Conservation (phyloP, 2,329 filamentous ascomycete species). For the Furcasterigmium furcatum region DNA sequence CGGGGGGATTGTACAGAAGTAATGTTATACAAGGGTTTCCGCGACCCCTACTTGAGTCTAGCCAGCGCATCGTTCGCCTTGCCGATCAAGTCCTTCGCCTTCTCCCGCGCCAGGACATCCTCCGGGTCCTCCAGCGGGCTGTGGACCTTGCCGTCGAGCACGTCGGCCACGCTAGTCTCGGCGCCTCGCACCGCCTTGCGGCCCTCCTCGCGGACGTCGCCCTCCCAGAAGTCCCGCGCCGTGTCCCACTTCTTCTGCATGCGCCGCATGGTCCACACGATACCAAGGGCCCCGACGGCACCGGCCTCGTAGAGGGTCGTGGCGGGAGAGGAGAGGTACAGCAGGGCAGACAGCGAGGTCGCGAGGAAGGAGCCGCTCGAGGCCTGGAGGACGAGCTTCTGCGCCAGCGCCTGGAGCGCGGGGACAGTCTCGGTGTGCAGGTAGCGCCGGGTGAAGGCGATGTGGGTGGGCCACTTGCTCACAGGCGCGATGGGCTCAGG, state of each 20-base stretch:
- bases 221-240: slow-evolving; percentile 60
- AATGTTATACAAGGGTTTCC: background rate
- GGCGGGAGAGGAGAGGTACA: slow-evolving; percentile 54
- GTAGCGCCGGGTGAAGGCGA: slow-evolving; percentile 66
- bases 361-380: slow-evolving; percentile 67
- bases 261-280: slow-evolving; percentile 55
- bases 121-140: slow-evolving; percentile 15
- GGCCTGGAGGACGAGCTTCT: slow-evolving; percentile 72
- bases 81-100: slow-evolving; percentile 40
- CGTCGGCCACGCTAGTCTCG: slow-evolving; percentile 48
- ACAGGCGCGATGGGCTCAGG: background rate
- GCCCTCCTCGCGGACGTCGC: slow-evolving; percentile 64
- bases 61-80: slow-evolving; percentile 46
- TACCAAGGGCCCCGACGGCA: slow-evolving; percentile 57
- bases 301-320: slow-evolving; percentile 58
- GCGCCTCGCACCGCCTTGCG: slow-evolving; percentile 57
- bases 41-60: slow-evolving; percentile 37
- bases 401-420: slow-evolving; percentile 68
- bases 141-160: slow-evolving; percentile 31
- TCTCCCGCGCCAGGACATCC: slow-evolving; percentile 29
- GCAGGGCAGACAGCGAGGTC: slow-evolving; percentile 48
- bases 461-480: slow-evolving; percentile 68
- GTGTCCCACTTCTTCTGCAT: slow-evolving; percentile 63
- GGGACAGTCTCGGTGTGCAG: slow-evolving; percentile 66
- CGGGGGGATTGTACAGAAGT: background rate